Evolutionary conservation across 345 rosid species (phyloP).

Genomic region (Cardamine occulta): DNA sequence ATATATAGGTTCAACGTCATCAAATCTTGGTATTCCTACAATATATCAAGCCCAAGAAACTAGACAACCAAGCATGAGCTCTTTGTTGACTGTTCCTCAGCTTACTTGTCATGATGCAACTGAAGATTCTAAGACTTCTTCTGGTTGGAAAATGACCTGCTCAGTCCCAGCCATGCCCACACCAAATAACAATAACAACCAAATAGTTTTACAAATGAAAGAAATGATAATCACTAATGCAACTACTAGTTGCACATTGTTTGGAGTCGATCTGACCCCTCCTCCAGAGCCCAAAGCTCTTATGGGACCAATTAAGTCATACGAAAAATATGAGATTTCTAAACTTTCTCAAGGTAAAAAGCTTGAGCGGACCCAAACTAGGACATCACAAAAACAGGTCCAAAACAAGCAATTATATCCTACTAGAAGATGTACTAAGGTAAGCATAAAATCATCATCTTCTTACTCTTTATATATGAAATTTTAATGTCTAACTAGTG

Average conservation of each 20-base stretch:
- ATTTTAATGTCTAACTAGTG: neutral
- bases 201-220: neutral
- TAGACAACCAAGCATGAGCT: neutral
- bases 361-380: neutral
- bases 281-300: too few relatives aligned
- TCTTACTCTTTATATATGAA: neutral
- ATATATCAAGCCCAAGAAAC: neutral
- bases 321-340: too few relatives aligned
- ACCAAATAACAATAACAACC: neutral
- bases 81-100: neutral
- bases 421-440: slow-evolving; percentile 61
- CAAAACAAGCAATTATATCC: slow-evolving; percentile 43
- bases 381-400: slow-evolving; percentile 38
- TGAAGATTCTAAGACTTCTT: neutral
- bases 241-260: slow-evolving; percentile 48
- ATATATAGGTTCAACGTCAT: neutral
- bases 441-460: slow-evolving; percentile 16
- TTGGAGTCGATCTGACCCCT: slow-evolving; percentile 44
- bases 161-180: neutral
- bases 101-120: too few relatives aligned
- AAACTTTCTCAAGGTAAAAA: too few relatives aligned
- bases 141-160: neutral
- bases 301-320: too few relatives aligned
- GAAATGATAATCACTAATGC: slow-evolving; percentile 30
- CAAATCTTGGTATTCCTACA: neutral